Percentiles rank a stretch among this genome's conserved stretches.
Evolutionary conservation across 2,329 filamentous ascomycete species (phyloP).

Genomic region (Phyllosticta citrichinensis): DNA sequence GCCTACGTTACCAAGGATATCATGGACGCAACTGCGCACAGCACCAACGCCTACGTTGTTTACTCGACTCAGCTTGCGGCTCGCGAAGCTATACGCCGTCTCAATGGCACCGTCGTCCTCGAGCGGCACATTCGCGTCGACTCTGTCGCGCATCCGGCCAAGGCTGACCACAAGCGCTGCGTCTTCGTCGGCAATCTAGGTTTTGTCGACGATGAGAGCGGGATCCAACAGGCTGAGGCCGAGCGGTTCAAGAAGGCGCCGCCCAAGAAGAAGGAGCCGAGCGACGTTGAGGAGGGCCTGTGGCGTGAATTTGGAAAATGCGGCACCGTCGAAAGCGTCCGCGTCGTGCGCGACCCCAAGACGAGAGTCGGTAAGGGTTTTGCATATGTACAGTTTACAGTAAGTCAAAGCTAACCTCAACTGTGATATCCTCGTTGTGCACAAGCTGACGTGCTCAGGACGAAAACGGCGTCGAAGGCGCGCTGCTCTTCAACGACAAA

Average conservation of each 20-base stretch:
- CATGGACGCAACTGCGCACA: constrained; percentile 84
- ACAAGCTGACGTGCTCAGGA: constrained; percentile 41
- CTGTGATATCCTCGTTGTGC: neutral
- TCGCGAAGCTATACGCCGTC: constrained; percentile 59
- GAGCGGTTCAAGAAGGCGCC: constrained; percentile 62
- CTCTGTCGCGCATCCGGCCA: constrained; percentile 76
- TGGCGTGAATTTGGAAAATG: constrained; percentile 71
- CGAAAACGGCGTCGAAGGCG: constrained; percentile 79
- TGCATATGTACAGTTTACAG: constrained; percentile 91
- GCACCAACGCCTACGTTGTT: constrained; percentile 88
- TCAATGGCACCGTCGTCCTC: constrained; percentile 79
- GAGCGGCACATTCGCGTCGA: constrained; percentile 86
- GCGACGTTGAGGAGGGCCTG: constrained; percentile 85
- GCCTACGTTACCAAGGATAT: constrained; percentile 84
- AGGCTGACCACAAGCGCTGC: constrained; percentile 76
- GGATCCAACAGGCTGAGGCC: constrained; percentile 50
- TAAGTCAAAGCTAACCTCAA: constrained; percentile 25
- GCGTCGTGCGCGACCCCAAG: constrained; percentile 78
- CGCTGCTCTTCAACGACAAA: constrained; percentile 78
- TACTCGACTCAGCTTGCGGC: constrained; percentile 69
- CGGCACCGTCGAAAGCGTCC: constrained; percentile 84
- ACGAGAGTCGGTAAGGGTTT: constrained; percentile 95
- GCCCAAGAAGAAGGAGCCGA: constrained; percentile 58
- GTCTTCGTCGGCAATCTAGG: constrained; percentile 94
- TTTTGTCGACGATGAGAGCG: constrained; percentile 86